These are phyloP conservation scores for Lyophyllum atratum DNA, from an alignment of 768 basidiomycete genomes.

Conservation along the genomic window DNA sequence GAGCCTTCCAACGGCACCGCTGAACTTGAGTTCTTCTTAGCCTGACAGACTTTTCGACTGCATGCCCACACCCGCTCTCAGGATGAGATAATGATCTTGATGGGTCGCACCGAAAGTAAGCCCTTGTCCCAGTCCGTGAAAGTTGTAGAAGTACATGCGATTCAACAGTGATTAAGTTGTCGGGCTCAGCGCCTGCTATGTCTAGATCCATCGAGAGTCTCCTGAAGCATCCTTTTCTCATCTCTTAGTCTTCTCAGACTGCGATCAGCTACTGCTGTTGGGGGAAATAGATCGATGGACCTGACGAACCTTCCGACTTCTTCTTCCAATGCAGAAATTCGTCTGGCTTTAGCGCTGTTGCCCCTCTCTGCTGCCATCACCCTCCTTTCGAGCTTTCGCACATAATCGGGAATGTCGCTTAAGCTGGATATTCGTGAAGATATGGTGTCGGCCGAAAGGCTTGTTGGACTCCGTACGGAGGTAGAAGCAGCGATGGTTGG, in stretches of 20 bases:
- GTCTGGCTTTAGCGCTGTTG: conserved; percentile 32
- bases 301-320: conserved; percentile 27
- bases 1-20: no score
- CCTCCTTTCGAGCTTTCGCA: conserved; percentile 41
- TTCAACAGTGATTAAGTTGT: no score
- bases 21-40: no score
- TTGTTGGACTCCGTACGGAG: background rate
- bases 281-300: background rate
- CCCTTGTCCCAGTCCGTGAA: no score
- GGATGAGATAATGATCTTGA: no score
- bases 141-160: background rate
- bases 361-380: conserved; percentile 35
- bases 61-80: no score
- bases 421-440: conserved; percentile 14
- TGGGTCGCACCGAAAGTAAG: no score
- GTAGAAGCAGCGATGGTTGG: conserved; percentile 2
- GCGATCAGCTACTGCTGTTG: background rate
- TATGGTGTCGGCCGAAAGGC: conserved; percentile 25
- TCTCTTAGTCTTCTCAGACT: conserved; percentile 9
- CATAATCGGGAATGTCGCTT: conserved; percentile 23
- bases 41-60: no score
- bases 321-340: conserved; percentile 29
- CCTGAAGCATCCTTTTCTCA: conserved; percentile 2
- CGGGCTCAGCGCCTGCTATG: background rate
- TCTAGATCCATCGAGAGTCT: background rate